Percentiles rank a stretch among this genome's conserved stretches.
phyloP scores from a whole-genome alignment of 106 monocot genomes.

The Amphibolis antarctica region DNA sequence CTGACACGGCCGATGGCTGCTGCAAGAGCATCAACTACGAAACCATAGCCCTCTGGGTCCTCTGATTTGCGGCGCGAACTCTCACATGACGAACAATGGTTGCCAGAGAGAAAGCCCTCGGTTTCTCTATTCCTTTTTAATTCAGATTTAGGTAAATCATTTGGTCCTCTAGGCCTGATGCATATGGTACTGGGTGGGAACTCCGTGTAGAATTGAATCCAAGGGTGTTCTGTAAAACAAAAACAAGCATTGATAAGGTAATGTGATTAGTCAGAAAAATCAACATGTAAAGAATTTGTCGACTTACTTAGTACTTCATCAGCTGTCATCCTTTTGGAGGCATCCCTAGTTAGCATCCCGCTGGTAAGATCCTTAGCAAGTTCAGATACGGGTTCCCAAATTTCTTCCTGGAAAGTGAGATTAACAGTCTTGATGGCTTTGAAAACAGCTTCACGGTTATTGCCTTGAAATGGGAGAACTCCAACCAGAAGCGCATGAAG shows the following conservation, averaged over 20 bases:
- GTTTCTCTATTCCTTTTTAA: slow-evolving; percentile 7
- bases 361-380: slow-evolving; percentile 62
- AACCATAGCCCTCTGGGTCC: slow-evolving; percentile 33
- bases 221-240: slow-evolving; percentile 64
- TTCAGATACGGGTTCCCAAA: slow-evolving; percentile 54
- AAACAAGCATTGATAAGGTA: slow-evolving; percentile 1
- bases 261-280: neutral
- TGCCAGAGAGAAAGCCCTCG: neutral
- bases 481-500: slow-evolving; percentile 75
- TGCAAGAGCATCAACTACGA: slow-evolving; percentile 67
- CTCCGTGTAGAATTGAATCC: slow-evolving; percentile 72
- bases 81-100: slow-evolving; percentile 2
- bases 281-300: neutral
- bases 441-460: slow-evolving; percentile 55
- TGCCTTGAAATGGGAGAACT: slow-evolving; percentile 68
- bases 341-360: slow-evolving; percentile 71
- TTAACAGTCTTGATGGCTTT: slow-evolving; percentile 66
- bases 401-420: slow-evolving; percentile 47
- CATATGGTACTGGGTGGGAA: slow-evolving; percentile 19
- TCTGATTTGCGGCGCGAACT: slow-evolving; percentile 34
- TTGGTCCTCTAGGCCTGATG: slow-evolving; percentile 11
- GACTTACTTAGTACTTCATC: slow-evolving; percentile 65
- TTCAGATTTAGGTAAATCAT: slow-evolving; percentile 12
- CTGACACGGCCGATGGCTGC: slow-evolving; percentile 63
- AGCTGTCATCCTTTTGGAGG: slow-evolving; percentile 50